These are phyloP conservation scores for Rhodosporidiobolus sp. DNA, from an alignment of 768 basidiomycete genomes.

Conservation along the genomic window DNA sequence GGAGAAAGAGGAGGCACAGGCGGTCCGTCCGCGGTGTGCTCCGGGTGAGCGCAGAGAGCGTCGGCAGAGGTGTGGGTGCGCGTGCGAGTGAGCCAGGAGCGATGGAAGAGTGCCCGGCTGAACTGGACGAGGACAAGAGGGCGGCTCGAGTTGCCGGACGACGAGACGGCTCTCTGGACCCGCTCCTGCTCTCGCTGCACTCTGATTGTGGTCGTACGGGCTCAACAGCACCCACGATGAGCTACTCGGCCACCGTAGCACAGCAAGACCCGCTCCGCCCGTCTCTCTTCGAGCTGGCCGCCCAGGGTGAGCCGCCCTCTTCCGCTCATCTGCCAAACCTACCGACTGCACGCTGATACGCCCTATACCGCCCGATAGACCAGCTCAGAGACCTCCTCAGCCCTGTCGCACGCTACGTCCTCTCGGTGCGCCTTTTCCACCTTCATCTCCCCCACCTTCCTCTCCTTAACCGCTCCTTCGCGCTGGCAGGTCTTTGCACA, in stretches of 20 bases:
- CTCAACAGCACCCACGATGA: neutral
- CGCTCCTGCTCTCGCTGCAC: neutral
- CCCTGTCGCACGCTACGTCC: slow-evolving; percentile 40
- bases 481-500: slow-evolving; percentile 78
- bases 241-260: neutral
- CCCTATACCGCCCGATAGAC: neutral
- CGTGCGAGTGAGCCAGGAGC: no score
- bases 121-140: neutral
- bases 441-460: neutral
- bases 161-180: neutral
- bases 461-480: neutral
- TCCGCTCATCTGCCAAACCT: neutral
- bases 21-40: no score
- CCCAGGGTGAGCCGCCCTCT: slow-evolving; percentile 25
- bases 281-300: slow-evolving; percentile 33
- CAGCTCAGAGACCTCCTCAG: slow-evolving; percentile 35
- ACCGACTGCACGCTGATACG: no score
- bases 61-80: no score
- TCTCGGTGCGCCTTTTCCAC: slow-evolving; percentile 18
- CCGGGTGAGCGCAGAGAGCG: no score
- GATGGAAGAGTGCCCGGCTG: neutral
- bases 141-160: neutral
- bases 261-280: slow-evolving; percentile 18
- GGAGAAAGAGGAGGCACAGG: neutral
- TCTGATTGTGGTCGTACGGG: neutral